Evolutionary conservation across 345 rosid species (phyloP).

Genomic region (Luvunga scandens): DNA sequence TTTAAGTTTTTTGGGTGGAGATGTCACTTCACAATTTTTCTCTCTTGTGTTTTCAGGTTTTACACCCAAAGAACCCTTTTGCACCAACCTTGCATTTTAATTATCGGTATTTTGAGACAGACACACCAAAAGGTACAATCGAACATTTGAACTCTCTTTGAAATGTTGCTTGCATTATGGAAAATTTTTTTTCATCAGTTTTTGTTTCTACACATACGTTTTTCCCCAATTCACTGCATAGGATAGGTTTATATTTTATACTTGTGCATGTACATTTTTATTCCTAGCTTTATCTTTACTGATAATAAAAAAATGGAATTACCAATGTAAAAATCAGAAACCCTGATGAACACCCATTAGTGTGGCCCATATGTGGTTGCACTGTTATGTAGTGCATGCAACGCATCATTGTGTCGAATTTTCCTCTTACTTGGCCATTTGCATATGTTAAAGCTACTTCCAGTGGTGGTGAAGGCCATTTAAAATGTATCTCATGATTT

Average conservation of each 20-base stretch:
- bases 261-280: neutral
- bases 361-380: neutral
- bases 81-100: slow-evolving; percentile 89
- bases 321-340: no score
- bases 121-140: slow-evolving; percentile 77
- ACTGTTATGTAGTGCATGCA: neutral
- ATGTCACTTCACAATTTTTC: neutral
- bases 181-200: neutral
- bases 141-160: neutral
- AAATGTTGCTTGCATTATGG: no score
- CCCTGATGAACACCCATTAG: neutral
- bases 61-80: slow-evolving; percentile 91
- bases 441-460: neutral
- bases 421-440: neutral
- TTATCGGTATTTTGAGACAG: slow-evolving; percentile 80
- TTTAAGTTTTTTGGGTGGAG: neutral
- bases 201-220: neutral
- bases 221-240: neutral
- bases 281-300: neutral
- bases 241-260: neutral
- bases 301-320: neutral
- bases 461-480: neutral
- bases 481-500: neutral
- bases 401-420: neutral
- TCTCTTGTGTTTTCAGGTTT: slow-evolving; percentile 38